phyloP scores from a whole-genome alignment of 345 rosid species.

The Gossypium arboreum region DNA sequence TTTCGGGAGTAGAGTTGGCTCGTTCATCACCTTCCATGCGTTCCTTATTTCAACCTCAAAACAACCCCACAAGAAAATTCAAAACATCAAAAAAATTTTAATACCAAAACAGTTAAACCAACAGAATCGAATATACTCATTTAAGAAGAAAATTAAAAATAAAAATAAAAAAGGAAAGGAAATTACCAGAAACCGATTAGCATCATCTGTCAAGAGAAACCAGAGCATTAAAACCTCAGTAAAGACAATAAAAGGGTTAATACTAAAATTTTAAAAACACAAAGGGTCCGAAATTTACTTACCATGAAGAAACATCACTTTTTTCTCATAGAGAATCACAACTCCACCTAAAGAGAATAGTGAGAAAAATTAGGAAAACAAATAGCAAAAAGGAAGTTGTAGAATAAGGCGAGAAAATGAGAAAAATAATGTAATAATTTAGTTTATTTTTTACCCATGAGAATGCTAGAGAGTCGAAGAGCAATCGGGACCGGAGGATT shows the following conservation, averaged over 20 bases:
- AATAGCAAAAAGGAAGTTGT: not conserved
- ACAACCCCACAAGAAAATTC: not conserved
- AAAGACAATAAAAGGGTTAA: not conserved
- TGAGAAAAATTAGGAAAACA: conserved; percentile 4
- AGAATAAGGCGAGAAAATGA: not conserved
- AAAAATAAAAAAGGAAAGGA: no score
- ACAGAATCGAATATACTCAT: not conserved
- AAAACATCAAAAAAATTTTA: not conserved
- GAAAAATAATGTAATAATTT: not conserved
- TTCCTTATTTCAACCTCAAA: conserved; percentile 71
- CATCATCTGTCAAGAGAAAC: conserved; percentile 57
- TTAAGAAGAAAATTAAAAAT: not conserved
- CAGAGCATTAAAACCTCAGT: not conserved
- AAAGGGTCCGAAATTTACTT: conserved; percentile 9
- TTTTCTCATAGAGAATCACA: conserved; percentile 84
- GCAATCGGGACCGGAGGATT: conserved; percentile 93
- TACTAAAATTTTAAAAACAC: not conserved
- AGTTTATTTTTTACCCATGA: conserved; percentile 56
- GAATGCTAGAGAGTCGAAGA: conserved; percentile 82
- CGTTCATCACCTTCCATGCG: conserved; percentile 71
- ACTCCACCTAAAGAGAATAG: conserved; percentile 63
- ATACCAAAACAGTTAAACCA: not conserved
- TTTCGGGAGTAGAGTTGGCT: conserved; percentile 67
- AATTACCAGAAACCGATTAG: conserved; percentile 67
- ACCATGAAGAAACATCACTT: conserved; percentile 88